Conservation (phyloP, 2,329 filamentous ascomycete genomes). For the Apiospora malaysiana region DNA sequence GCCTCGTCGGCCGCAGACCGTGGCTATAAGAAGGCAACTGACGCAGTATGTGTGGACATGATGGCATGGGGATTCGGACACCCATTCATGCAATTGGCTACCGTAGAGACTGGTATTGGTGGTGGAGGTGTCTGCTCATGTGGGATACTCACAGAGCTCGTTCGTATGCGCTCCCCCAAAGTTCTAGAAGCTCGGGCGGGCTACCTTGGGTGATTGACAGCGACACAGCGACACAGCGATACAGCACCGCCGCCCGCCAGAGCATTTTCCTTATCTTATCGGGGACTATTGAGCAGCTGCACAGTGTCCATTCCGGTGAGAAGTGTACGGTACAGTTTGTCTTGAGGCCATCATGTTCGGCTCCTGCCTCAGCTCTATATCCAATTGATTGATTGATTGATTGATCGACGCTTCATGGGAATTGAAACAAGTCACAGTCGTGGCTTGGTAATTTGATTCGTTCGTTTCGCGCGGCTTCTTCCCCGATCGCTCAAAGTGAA, state of each 20-base stretch:
- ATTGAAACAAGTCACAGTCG: background rate
- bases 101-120: background rate
- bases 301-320: background rate
- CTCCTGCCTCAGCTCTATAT: background rate
- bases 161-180: background rate
- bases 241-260: background rate
- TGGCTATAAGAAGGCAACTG: constrained; percentile 16
- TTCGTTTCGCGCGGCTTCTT: background rate
- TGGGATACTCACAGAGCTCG: constrained; percentile 3
- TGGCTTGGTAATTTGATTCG: background rate
- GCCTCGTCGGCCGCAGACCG: constrained; percentile 1
- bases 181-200: constrained; percentile 4
- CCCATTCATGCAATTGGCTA: constrained; percentile 21
- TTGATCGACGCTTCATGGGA: background rate
- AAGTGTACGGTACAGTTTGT: background rate
- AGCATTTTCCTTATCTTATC: constrained; percentile 18
- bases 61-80: constrained; percentile 18
- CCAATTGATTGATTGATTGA: background rate
- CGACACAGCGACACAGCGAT: background rate
- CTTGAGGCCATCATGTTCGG: background rate
- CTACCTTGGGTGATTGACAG: background rate
- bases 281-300: background rate
- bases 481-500: background rate
- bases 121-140: background rate
- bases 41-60: constrained; percentile 18